phyloP scores from a whole-genome alignment of 805 yeast species.

The Wickerhamomyces bovis region DNA sequence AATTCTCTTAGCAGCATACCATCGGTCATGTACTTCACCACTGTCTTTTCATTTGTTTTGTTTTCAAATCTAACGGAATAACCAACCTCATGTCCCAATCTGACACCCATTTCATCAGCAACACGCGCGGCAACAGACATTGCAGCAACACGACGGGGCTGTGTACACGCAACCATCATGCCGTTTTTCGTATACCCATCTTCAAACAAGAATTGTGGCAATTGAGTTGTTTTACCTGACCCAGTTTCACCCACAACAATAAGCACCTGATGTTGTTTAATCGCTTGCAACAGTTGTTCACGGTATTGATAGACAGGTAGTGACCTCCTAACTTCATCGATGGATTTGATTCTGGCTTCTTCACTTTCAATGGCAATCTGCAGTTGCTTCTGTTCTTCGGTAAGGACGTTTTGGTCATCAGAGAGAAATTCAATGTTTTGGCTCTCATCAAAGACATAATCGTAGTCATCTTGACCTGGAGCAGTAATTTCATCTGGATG shows the following conservation, averaged over 20 bases:
- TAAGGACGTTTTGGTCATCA: conserved; percentile 24
- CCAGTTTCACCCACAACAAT: conserved; percentile 87
- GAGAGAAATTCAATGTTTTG: conserved; percentile 50
- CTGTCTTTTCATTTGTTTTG: conserved; percentile 54
- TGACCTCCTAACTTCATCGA: conserved; percentile 44
- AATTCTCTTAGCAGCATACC: conserved; percentile 91
- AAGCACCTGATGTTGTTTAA: conserved; percentile 57
- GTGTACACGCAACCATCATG: conserved; percentile 77
- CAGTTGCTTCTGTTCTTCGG: conserved; percentile 29
- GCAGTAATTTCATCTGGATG: conserved; percentile 37
- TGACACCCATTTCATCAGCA: conserved; percentile 78
- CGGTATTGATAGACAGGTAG: conserved; percentile 72
- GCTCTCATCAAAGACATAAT: conserved; percentile 70
- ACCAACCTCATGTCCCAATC: conserved; percentile 86
- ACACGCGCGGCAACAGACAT: conserved; percentile 86
- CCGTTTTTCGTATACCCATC: conserved; percentile 64
- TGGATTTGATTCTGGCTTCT: conserved; percentile 27
- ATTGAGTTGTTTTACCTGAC: conserved; percentile 91
- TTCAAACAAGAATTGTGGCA: conserved; percentile 82
- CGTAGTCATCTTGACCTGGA: conserved; percentile 47
- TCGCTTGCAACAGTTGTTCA: conserved; percentile 51
- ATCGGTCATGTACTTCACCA: conserved; percentile 88
- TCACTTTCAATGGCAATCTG: conserved; percentile 28
- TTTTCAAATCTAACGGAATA: conserved; percentile 88
- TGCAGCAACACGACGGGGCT: conserved; percentile 95